These are phyloP conservation scores for Saccharomyces hybrid DNA, from an alignment of 1,139 yeast species.

Conservation along the genomic window DNA sequence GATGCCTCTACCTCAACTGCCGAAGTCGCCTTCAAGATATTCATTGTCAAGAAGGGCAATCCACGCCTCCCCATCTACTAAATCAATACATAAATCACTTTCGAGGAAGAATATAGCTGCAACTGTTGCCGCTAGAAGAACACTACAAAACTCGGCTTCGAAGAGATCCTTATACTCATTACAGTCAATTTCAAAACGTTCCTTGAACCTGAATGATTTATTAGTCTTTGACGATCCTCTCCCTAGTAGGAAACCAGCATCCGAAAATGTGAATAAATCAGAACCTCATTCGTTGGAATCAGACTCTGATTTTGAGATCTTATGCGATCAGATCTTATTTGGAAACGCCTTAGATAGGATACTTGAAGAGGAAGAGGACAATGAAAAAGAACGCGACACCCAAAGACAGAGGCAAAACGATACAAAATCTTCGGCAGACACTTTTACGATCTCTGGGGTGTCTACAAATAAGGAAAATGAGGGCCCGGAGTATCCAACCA, in stretches of 20 bases:
- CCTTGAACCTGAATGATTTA: conserved; percentile 29
- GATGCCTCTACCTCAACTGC: background rate
- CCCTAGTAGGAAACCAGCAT: conserved; percentile 6
- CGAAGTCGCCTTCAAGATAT: background rate
- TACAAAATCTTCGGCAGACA: background rate
- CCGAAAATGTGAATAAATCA: background rate
- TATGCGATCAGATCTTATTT: conserved; percentile 29
- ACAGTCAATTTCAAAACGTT: conserved; percentile 31
- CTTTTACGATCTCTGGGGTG: background rate
- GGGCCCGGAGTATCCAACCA: background rate
- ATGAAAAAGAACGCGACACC: background rate
- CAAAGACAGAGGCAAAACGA: background rate
- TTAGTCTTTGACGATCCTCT: conserved; percentile 17
- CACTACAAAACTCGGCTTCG: conserved; percentile 28
- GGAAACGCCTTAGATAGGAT: conserved; percentile 24
- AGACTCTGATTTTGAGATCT: conserved; percentile 24
- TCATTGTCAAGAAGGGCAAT: background rate
- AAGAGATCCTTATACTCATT: conserved; percentile 30
- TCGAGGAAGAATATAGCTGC: conserved; percentile 5
- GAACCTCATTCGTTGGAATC: conserved; percentile 11
- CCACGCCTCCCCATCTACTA: conserved; percentile 5
- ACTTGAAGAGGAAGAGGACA: conserved; percentile 22
- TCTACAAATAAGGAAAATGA: background rate
- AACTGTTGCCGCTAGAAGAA: conserved; percentile 10
- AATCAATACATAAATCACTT: conserved; percentile 4